Conservation (phyloP, 805 yeast genomes). For the Deakozyma indianensis region DNA sequence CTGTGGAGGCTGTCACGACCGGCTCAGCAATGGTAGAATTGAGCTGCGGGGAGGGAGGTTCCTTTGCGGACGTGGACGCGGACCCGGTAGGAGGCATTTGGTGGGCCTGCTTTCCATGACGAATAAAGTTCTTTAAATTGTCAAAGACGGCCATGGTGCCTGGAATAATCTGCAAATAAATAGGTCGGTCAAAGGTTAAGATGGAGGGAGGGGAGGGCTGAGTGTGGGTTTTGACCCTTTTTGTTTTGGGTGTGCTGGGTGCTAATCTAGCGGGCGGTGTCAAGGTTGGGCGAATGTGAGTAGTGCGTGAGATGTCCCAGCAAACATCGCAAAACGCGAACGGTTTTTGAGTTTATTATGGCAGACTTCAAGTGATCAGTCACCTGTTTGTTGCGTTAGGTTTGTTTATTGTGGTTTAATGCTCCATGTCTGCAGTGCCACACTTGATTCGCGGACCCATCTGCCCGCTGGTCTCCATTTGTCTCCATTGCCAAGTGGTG, state of each 20-base stretch:
- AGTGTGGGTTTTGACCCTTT: no score
- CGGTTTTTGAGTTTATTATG: no score
- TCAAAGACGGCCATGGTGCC: conserved; percentile 18
- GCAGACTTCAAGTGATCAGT: no score
- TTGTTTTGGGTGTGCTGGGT: neutral
- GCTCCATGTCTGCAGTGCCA: no score
- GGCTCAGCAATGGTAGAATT: conserved; percentile 2
- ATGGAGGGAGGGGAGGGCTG: neutral
- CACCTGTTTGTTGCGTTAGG: no score
- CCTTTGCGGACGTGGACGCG: conserved; percentile 3
- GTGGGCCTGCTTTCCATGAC: conserved; percentile 50
- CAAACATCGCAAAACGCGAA: no score
- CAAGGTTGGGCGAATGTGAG: neutral
- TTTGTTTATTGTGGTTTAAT: no score
- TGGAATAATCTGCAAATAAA: neutral
- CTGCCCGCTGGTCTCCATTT: no score
- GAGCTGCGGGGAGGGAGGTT: conserved; percentile 2
- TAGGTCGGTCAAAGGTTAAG: neutral
- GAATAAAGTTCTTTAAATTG: conserved; percentile 44
- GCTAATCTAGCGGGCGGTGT: neutral
- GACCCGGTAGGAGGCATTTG: conserved; percentile 10
- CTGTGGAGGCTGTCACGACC: conserved; percentile 4
- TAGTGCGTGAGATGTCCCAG: neutral
- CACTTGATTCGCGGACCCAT: no score
- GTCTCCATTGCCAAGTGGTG: no score